These are phyloP conservation scores for Blumeria hordei DNA, from an alignment of 2,329 filamentous ascomycete genomes.

Conservation along the genomic window DNA sequence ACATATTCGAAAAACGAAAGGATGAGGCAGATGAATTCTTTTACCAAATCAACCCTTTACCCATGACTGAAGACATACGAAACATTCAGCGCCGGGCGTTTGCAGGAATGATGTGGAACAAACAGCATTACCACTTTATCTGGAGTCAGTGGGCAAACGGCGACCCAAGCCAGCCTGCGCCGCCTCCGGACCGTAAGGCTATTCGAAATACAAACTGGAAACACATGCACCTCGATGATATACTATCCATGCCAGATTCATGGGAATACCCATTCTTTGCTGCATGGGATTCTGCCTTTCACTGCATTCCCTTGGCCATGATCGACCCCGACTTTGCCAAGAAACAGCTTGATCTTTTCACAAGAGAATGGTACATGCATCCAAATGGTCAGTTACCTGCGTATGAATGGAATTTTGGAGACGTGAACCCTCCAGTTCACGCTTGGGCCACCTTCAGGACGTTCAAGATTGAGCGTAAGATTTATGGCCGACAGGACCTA, in stretches of 20 bases:
- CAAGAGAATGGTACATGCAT: conserved; percentile 96
- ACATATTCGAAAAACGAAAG: conserved; percentile 63
- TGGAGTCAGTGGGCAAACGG: conserved; percentile 98
- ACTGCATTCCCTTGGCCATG: conserved; percentile 90
- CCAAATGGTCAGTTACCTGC: conserved; percentile 87
- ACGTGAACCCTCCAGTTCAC: conserved; percentile 90
- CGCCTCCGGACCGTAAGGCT: conserved; percentile 53
- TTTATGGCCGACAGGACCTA: conserved; percentile 82
- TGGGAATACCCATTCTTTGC: conserved; percentile 99
- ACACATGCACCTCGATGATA: conserved; percentile 84
- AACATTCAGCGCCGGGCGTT: conserved; percentile 92
- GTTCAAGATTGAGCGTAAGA: conserved; percentile 95
- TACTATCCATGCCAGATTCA: conserved; percentile 91
- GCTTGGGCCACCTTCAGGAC: conserved; percentile 88
- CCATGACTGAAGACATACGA: conserved; percentile 78
- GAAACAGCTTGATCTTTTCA: conserved; percentile 91
- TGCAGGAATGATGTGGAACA: conserved; percentile 95
- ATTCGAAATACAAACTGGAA: conserved; percentile 81
- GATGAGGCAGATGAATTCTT: conserved; percentile 95
- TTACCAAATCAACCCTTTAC: conserved; percentile 73
- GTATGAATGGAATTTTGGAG: conserved; percentile 91
- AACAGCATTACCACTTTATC: conserved; percentile 89
- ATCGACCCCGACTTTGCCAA: conserved; percentile 95
- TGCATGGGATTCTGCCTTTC: conserved; percentile 91
- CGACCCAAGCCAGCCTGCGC: conserved; percentile 69